Base-by-base conservation (phyloP, 768 basidiomycete genomes). In the Cystofilobasidium macerans region DNA sequence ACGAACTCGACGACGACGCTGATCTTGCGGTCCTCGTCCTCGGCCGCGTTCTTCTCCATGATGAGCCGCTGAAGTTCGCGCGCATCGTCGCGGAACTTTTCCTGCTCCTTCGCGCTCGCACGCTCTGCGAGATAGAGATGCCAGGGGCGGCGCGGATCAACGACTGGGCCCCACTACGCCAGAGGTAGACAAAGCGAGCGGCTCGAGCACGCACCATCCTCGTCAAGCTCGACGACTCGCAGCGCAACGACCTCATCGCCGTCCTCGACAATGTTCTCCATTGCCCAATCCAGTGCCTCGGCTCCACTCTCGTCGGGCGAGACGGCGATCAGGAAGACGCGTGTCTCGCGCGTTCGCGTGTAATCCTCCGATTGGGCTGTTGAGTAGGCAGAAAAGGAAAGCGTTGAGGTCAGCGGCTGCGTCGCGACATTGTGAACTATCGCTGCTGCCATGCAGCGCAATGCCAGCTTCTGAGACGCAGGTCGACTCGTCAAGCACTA, bases 1-100 rank as follows among this genome's bases (percentile, higher is more conserved):
- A 97, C 88, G 74, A 87, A 92, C 78, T 98, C 94, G 47, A 98
- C 84, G 59, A 95, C 86, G 59, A 99, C 81, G 0, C 88, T 91
- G 32, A 98, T 81, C 85, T 89, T 68, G 16, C 89, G 83, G 36
- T 86, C 83, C 3, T 51, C 63, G 61, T 91, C 89, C 67, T 81
- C 83, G 69, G 88, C 87, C 40, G 83, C 81, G 69, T 85, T 87
- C 77, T 87, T 88, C 64, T 83, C 84, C 74, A 92, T 84, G n/a
- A 97, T 84, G 36, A 77, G 77, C 28, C 80, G 80, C 82, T 97
- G 86, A 12, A 97, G 80, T 11, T 86, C 84, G 59, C 86, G 82
- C 1, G 94, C 94, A 65, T 95, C 89, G 35, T 93, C 90, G 13
- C 90, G 81, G 20, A 78, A 72, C 67, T 74, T 75, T 9, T 74